Evolutionary conservation across 2,329 filamentous ascomycete species (phyloP).

Genomic region (Lithohypha guttulata): DNA sequence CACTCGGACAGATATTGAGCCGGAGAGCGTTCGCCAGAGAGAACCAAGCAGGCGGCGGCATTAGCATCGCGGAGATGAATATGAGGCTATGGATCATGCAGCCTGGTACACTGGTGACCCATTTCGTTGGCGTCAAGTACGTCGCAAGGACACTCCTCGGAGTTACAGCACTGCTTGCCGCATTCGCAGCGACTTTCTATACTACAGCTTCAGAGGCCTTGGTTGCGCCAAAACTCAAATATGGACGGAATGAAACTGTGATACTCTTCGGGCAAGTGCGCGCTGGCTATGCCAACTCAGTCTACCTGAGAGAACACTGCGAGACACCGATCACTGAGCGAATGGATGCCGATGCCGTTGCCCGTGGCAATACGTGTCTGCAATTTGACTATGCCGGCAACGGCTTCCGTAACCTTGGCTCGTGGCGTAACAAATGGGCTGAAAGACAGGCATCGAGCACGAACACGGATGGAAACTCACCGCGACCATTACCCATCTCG

Average conservation of each 20-base stretch:
- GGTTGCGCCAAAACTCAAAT: conserved; percentile 60
- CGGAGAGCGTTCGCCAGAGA: conserved; percentile 52
- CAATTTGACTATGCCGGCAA: conserved; percentile 60
- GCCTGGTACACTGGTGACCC: conserved; percentile 61
- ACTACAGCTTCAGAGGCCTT: conserved; percentile 66
- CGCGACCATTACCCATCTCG: conserved; percentile 50
- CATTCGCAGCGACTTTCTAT: conserved; percentile 59
- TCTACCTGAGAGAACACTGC: conserved; percentile 47
- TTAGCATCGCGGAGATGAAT: conserved; percentile 65
- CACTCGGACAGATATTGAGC: conserved; percentile 65
- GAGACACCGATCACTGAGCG: conserved; percentile 45
- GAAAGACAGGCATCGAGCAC: conserved; percentile 36
- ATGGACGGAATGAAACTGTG: conserved; percentile 41
- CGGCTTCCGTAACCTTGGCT: conserved; percentile 56
- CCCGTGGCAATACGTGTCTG: conserved; percentile 49
- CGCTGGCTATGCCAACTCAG: conserved; percentile 52
- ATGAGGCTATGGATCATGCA: conserved; percentile 68
- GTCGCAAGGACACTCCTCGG: conserved; percentile 56
- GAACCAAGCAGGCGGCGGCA: conserved; percentile 38
- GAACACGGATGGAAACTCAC: conserved; percentile 24
- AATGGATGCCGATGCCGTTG: conserved; percentile 28
- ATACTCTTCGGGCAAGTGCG: conserved; percentile 47
- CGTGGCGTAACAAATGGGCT: conserved; percentile 50
- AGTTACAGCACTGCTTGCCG: conserved; percentile 51
- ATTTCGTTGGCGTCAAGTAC: conserved; percentile 54